Evolutionary conservation across 2,329 filamentous ascomycete species (phyloP), one percentile per base, ranked within the genome.

Genomic region (Colletotrichum salicis): DNA sequence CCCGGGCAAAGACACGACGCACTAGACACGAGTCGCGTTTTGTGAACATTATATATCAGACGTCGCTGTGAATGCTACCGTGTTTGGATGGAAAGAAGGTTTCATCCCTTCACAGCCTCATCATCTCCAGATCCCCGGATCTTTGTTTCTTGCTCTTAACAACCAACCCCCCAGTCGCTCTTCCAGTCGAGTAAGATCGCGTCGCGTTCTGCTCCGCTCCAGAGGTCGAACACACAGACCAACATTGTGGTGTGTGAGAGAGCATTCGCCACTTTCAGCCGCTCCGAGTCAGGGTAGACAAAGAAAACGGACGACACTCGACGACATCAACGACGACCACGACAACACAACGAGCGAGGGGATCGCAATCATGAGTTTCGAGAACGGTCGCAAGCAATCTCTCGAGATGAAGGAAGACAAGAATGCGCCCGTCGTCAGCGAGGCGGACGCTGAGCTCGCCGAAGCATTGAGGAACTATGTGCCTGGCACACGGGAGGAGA

Each of bases 401-500:
- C 60, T 72, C 37, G 70, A 72, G 37, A 72, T 72, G 70, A 74
- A 73, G 67, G 73, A 74, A 60, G 67, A 74, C 64, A 73, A 65
- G 35, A 59, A 67, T 24, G 56, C 64, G 41, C 55, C 41, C 64
- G 41, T 57, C 52, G 60, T 69, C 55, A 37, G 52, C 45, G 27
- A 51, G 68, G 59, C 58, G 7, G 74, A 79, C n/a, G 61, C 65
- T 10, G 76, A 78, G 60, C 73, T 79, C 15, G 72, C 75, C 10
- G 74, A 75, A 51, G 76, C 77, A 3, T 64, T 80, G 29, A 73
- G 76, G 58, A 75, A 75, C 54, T 79, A 79, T 35, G 76, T 79
- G 0, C 78, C 78, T 5, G 75, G 74, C 7, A 74, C 75, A 1
- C 55, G 72, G 8, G 75, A 73, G 61, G 76, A 75, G 73, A 76